phyloP scores from a whole-genome alignment of 495 filamentous ascomycete species.

The Acidiella bohemica region DNA sequence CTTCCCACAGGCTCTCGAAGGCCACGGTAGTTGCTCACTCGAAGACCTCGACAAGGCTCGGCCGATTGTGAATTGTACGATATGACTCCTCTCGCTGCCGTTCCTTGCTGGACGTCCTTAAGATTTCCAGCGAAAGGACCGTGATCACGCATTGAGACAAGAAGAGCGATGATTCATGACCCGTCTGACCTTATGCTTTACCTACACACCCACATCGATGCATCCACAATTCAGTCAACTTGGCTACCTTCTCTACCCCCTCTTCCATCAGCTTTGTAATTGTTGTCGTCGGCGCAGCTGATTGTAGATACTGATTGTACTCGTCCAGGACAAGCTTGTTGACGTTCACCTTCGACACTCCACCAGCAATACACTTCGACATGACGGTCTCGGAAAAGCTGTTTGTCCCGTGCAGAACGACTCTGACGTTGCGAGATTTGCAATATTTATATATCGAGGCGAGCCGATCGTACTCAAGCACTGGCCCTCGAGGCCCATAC shows the following conservation, averaged over 20 bases:
- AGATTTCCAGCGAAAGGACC: background rate
- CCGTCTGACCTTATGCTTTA: conserved; percentile 1
- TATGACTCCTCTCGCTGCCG: background rate
- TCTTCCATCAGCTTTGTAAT: conserved; percentile 22
- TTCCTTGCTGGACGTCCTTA: background rate
- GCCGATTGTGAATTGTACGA: conserved; percentile 7
- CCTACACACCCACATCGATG: conserved; percentile 5
- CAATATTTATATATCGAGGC: conserved; percentile 4
- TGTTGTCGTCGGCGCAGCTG: conserved; percentile 7
- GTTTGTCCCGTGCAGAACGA: conserved; percentile 50
- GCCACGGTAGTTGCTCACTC: conserved; percentile 4
- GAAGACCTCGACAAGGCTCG: conserved; percentile 2
- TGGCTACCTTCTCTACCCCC: conserved; percentile 11
- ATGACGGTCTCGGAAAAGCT: conserved; percentile 9
- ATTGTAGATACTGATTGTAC: conserved; percentile 15
- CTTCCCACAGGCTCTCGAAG: conserved; percentile 6
- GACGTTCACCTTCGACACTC: conserved; percentile 22
- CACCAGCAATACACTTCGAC: conserved; percentile 15
- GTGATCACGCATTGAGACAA: background rate
- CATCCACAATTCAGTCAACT: conserved; percentile 6
- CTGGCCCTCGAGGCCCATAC: conserved; percentile 55
- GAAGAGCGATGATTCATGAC: too few relatives aligned
- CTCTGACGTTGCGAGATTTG: conserved; percentile 1
- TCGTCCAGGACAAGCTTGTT: conserved; percentile 21
- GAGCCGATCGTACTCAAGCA: conserved; percentile 52